phyloP scores from a whole-genome alignment of 257 asterid genomes.

The Solanum tarapatanum region DNA sequence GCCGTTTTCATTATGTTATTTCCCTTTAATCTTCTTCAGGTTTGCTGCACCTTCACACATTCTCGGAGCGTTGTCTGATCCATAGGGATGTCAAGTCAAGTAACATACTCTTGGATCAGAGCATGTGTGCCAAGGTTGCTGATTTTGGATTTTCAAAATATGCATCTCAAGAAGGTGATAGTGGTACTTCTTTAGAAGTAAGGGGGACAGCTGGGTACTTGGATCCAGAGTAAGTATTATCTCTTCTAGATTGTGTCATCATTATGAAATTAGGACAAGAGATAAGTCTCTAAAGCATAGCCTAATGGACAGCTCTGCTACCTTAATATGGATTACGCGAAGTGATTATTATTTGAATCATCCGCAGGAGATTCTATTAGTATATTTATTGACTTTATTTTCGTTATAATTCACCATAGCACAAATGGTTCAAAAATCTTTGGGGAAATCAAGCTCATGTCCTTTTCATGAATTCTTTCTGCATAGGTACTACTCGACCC shows the following conservation, averaged over 20 bases:
- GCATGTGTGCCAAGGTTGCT: conserved; percentile 88
- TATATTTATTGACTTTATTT: not conserved
- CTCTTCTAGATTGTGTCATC: not conserved
- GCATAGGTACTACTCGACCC: conserved; percentile 69
- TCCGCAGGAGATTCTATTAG: not conserved
- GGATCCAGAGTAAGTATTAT: conserved; percentile 66
- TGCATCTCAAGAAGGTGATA: conserved; percentile 90
- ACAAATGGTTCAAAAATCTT: not conserved
- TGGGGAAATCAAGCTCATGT: not conserved
- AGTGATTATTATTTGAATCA: not conserved
- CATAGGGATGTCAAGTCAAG: conserved; percentile 94
- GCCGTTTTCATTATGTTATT: not conserved
- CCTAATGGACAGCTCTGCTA: not conserved
- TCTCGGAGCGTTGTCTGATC: conserved; percentile 64
- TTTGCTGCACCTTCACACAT: conserved; percentile 69
- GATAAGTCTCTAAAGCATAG: not conserved
- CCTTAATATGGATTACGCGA: not conserved
- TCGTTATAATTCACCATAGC: not conserved
- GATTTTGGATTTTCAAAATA: conserved; percentile 86
- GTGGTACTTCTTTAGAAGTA: conserved; percentile 70
- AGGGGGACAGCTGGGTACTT: conserved; percentile 82
- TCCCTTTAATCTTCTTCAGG: conserved; percentile 26
- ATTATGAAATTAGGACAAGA: not conserved
- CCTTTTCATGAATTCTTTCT: not conserved
- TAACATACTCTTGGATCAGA: conserved; percentile 77